Conservation (phyloP, 2,329 filamentous ascomycete species). For the Sclerotinia minor region DNA sequence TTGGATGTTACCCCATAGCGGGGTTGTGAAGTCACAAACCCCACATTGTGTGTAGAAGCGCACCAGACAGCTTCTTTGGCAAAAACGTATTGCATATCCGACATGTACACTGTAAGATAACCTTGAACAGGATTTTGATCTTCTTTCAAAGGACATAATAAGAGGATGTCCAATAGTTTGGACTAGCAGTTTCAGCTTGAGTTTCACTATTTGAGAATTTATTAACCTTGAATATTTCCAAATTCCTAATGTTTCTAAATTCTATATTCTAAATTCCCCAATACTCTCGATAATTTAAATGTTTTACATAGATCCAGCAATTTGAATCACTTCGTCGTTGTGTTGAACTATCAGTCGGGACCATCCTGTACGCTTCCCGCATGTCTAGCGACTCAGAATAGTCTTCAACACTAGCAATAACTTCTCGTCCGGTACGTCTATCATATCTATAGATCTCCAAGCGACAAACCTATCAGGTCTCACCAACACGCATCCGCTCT, state of each 20-base stretch:
- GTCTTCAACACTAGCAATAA: not conserved
- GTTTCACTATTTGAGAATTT: too few relatives aligned
- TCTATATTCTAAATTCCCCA: too few relatives aligned
- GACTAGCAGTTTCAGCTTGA: too few relatives aligned
- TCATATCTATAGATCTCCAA: conserved; percentile 25
- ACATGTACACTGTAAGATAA: not conserved
- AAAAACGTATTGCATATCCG: not conserved
- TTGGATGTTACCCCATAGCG: conserved; percentile 7
- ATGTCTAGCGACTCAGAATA: not conserved
- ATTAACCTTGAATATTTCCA: too few relatives aligned
- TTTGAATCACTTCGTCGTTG: too few relatives aligned
- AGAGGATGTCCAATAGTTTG: too few relatives aligned
- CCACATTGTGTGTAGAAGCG: conserved; percentile 11
- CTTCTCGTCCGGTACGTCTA: conserved; percentile 10
- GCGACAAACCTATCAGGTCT: conserved; percentile 31
- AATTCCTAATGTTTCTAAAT: too few relatives aligned
- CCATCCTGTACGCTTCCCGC: too few relatives aligned
- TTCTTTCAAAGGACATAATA: not conserved
- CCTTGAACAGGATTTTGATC: conserved; percentile 7
- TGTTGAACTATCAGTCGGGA: too few relatives aligned
- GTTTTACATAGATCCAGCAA: too few relatives aligned
- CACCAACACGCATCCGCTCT: conserved; percentile 29
- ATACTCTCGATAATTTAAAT: not conserved
- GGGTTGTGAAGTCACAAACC: conserved; percentile 11
- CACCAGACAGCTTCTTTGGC: conserved; percentile 12